These are phyloP conservation scores for Beauveria varroae DNA, from an alignment of 2,329 filamentous ascomycete species.

Conservation along the genomic window DNA sequence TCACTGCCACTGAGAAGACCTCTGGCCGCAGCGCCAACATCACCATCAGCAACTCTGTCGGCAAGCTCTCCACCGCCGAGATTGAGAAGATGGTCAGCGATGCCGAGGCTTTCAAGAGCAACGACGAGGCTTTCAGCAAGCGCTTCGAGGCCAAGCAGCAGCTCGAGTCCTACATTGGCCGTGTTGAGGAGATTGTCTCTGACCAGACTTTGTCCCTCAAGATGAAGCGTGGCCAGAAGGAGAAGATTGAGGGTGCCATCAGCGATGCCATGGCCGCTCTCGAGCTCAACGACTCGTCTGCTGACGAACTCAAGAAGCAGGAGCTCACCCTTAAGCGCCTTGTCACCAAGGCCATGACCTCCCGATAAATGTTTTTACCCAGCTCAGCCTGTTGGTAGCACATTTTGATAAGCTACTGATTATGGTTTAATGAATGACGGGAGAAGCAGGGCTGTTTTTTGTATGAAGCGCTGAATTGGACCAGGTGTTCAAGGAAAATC, in stretches of 20 bases:
- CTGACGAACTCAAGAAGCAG: conserved; percentile 99
- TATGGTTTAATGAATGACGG: conserved; percentile 5
- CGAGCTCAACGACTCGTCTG: conserved; percentile 83
- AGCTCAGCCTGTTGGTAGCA: neutral
- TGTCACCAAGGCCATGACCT: conserved; percentile 97
- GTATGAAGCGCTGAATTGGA: conserved; percentile 13
- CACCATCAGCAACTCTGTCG: conserved; percentile 98
- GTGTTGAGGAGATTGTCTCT: conserved; percentile 97
- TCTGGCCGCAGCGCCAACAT: conserved; percentile 98
- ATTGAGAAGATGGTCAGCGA: conserved; percentile 98
- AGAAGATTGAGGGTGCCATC: conserved; percentile 97
- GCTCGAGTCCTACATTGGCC: conserved; percentile 97
- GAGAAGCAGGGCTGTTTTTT: conserved; percentile 8
- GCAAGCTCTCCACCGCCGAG: conserved; percentile 89
- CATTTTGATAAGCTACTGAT: neutral
- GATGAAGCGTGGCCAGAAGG: conserved; percentile 98
- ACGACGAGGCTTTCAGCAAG: conserved; percentile 98
- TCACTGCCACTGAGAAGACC: conserved; percentile 97
- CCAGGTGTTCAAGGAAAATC: conserved; percentile 12
- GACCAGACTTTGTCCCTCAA: conserved; percentile 94
- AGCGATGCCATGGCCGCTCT: conserved; percentile 97
- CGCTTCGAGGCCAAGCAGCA: conserved; percentile 98
- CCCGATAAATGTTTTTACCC: conserved; percentile 54
- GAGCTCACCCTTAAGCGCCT: conserved; percentile 95
- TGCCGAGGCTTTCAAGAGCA: conserved; percentile 97